Conservation (phyloP, 2,329 filamentous ascomycete genomes). For the Sphaceloma murrayae region DNA sequence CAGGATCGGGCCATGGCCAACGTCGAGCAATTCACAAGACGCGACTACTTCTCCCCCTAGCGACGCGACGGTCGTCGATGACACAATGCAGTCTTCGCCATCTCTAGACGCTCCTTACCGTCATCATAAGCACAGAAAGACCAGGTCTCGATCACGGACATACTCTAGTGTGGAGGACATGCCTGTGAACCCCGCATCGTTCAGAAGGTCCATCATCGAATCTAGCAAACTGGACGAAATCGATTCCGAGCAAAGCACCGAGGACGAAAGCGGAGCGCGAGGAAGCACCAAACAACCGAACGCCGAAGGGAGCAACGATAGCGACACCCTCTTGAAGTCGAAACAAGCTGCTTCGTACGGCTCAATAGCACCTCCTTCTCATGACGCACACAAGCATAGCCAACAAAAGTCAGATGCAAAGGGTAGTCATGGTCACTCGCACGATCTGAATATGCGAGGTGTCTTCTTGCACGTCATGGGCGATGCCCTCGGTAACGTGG, state of each 20-base stretch:
- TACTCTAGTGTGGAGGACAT: conserved; percentile 56
- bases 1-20: conserved; percentile 44
- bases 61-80: conserved; percentile 26
- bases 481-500: conserved; percentile 76
- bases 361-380: conserved; percentile 25
- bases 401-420: conserved; percentile 53
- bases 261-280: conserved; percentile 44
- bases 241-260: conserved; percentile 46
- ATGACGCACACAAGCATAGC: conserved; percentile 63
- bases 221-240: conserved; percentile 57
- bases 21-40: conserved; percentile 21
- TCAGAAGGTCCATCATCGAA: conserved; percentile 85
- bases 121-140: conserved; percentile 50
- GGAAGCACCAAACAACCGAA: conserved; percentile 34
- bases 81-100: conserved; percentile 15
- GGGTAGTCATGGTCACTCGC: conserved; percentile 62
- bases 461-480: conserved; percentile 64
- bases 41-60: conserved; percentile 21
- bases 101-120: conserved; percentile 30
- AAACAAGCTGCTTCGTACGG: conserved; percentile 25
- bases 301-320: conserved; percentile 32
- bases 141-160: conserved; percentile 48
- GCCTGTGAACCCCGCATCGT: conserved; percentile 78
- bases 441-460: conserved; percentile 91
- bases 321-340: conserved; percentile 28